phyloP scores from a whole-genome alignment of 192 early-diverging fungal species.

The Backusella sp. region DNA sequence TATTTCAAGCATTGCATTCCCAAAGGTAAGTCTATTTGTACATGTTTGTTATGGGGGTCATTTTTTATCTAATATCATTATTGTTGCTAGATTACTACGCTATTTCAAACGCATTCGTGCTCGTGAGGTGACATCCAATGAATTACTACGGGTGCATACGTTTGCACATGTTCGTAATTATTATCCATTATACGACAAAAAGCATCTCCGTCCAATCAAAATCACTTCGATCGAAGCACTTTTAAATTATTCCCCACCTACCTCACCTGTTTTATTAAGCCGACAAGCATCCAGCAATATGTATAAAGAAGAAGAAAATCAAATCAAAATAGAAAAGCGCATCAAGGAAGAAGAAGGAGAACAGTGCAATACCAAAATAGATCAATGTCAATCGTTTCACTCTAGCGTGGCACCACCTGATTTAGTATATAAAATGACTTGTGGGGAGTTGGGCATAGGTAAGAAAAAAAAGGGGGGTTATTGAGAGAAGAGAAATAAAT shows the following conservation, averaged over 20 bases:
- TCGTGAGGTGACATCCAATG: slow-evolving; percentile 45
- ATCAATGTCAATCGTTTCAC: neutral
- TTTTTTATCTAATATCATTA: neutral
- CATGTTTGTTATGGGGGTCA: neutral
- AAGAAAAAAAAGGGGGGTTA: neutral
- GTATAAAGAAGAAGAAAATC: slow-evolving; percentile 11
- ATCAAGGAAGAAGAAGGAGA: slow-evolving; percentile 13
- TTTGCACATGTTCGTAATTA: slow-evolving; percentile 51
- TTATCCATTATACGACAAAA: neutral
- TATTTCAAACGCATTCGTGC: slow-evolving; percentile 46
- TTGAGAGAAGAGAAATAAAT: neutral
- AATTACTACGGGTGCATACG: slow-evolving; percentile 46
- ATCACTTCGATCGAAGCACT: slow-evolving; percentile 34
- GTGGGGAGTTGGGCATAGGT: slow-evolving; percentile 51
- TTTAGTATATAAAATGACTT: slow-evolving; percentile 47
- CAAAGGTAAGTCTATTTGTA: slow-evolving; percentile 25
- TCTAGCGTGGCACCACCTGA: slow-evolving; percentile 32
- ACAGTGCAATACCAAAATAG: neutral
- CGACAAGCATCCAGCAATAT: neutral
- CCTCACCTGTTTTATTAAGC: slow-evolving; percentile 10
- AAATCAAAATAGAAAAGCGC: slow-evolving; percentile 6
- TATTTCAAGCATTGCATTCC: slow-evolving; percentile 45
- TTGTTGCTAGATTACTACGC: slow-evolving; percentile 37
- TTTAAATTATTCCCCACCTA: slow-evolving; percentile 13
- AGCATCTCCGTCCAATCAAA: neutral